Evolutionary conservation across 768 basidiomycete species (phyloP), one percentile per base, ranked within the genome.

Genomic region (Astraeus odoratus): DNA sequence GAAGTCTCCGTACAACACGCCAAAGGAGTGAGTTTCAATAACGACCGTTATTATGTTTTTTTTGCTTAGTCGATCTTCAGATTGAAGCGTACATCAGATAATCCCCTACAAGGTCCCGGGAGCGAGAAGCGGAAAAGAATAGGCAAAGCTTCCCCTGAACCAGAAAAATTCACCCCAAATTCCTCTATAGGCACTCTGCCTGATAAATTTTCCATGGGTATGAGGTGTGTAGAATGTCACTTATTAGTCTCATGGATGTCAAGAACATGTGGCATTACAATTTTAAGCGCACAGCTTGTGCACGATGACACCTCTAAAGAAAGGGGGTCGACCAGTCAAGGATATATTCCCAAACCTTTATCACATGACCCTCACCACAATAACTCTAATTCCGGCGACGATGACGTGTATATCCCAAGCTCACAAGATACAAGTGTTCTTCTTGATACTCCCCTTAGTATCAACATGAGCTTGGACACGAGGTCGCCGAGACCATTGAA

Each of bases 1-100:
- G 23, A 19, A 22, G 16, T 25, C 43, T 16, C 29, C 29, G 12
- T n/a, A 12, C 16, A 25, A 36, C 13, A 9, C 27, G 13, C 50
- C 18, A 10, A 40, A 8, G 27, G 41, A 19, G 61, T 58, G 29
- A 34, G 61, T 25, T 8, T 16, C 12, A 10, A 26, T 42, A 6
- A 6, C 22, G 37, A 23, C 8, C 39, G 12, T 27, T 34, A 34
- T 39, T 27, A 12, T 8, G 13, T 27, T 15, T 12, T 24, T 20
- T 31, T 19, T 19, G 27, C 6, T 5, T 36, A 1, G 31, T 18
- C 16, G 2, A 38, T 24, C 29, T 9, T 24, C 42, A 61, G 56
- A 36, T 15, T n/a, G 31, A 48, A 44, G 26, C 47, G 50, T 25
- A 39, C 19, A 39, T 30, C 37, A 8, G 13, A 25, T 9, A 37